A percentile compares a stretch with the other conserved stretches of the same genome.
phyloP scores from a whole-genome alignment of 164 flowering plant genomes.

The Nelumbo lutea region DNA sequence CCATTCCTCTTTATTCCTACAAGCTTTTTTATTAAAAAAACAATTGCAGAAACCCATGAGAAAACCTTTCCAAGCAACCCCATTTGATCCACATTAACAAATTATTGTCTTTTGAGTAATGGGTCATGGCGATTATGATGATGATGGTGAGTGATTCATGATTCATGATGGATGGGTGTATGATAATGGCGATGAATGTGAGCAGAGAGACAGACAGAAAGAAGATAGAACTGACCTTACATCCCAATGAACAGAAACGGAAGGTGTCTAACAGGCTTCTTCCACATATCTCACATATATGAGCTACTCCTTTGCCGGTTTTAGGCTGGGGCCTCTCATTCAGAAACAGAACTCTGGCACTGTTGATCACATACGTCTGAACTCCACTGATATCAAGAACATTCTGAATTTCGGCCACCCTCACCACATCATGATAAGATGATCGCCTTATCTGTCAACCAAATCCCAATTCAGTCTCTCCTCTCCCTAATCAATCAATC shows the following conservation, averaged over 20 bases:
- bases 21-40: constrained; percentile 35
- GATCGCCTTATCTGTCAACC: constrained; percentile 76
- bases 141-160: not conserved
- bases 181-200: not conserved
- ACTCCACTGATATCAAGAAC: constrained; percentile 78
- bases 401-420: constrained; percentile 75
- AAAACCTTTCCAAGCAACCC: not conserved
- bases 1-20: constrained; percentile 69
- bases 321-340: constrained; percentile 93
- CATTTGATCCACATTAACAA: not conserved
- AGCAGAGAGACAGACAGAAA: not conserved
- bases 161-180: too few relatives aligned
- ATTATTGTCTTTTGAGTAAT: not conserved
- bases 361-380: constrained; percentile 93
- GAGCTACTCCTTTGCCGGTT: constrained; percentile 61
- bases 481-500: not conserved
- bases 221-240: constrained; percentile 52
- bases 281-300: constrained; percentile 73
- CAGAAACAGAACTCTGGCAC: constrained; percentile 82
- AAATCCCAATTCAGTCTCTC: not conserved
- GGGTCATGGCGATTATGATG: not conserved
- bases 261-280: constrained; percentile 77
- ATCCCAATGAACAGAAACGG: constrained; percentile 89
- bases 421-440: constrained; percentile 95
- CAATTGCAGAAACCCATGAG: not conserved